Percentiles rank a stretch among this genome's conserved stretches.
Conservation (phyloP, 2,329 filamentous ascomycete genomes). For the Penicillium sp. region DNA sequence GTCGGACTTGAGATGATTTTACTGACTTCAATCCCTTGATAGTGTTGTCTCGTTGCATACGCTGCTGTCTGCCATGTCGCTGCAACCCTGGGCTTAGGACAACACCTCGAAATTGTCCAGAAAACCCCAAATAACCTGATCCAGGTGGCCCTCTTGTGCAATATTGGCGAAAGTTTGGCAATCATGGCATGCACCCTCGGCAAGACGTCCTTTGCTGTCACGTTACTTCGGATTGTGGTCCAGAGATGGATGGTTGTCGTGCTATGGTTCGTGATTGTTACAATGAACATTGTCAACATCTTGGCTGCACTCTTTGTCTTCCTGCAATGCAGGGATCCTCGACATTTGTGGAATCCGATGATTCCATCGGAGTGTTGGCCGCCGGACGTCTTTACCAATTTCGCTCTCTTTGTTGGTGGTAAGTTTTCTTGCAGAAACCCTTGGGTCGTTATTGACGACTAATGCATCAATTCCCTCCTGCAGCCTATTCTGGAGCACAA, state of each 20-base stretch:
- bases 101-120: slow-evolving; percentile 10
- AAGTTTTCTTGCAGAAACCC: neutral
- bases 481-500: slow-evolving; percentile 22
- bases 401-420: slow-evolving; percentile 23
- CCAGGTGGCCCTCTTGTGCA: slow-evolving; percentile 15
- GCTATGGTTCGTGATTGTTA: slow-evolving; percentile 35
- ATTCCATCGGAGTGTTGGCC: slow-evolving; percentile 23
- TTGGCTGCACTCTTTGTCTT: slow-evolving; percentile 20
- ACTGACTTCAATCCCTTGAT: neutral
- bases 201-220: slow-evolving; percentile 41
- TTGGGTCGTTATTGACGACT: neutral
- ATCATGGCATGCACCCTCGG: slow-evolving; percentile 41
- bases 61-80: slow-evolving; percentile 18
- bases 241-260: slow-evolving; percentile 31
- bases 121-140: slow-evolving; percentile 13
- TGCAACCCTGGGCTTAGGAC: slow-evolving; percentile 10
- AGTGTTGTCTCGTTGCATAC: slow-evolving; percentile 14
- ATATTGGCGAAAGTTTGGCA: slow-evolving; percentile 33
- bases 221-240: slow-evolving; percentile 38
- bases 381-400: slow-evolving; percentile 17
- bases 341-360: slow-evolving; percentile 17
- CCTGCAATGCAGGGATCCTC: slow-evolving; percentile 20
- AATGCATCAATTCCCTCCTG: neutral
- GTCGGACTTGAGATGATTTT: neutral
- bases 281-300: slow-evolving; percentile 22